Evolutionary conservation across 2,329 filamentous ascomycete genomes (phyloP).

Genomic region (Scedosporium dehoogii): DNA sequence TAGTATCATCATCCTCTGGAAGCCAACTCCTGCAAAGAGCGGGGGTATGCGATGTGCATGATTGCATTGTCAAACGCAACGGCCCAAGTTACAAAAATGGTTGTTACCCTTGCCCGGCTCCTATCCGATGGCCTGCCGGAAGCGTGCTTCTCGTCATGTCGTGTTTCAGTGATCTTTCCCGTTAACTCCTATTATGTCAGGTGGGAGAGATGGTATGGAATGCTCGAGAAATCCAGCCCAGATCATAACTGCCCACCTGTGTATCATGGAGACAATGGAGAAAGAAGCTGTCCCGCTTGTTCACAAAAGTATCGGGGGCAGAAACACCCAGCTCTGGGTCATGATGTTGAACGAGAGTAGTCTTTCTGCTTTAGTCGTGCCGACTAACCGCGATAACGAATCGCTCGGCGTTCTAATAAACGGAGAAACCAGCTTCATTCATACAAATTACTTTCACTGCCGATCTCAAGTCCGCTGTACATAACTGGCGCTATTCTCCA

Average conservation of each 20-base stretch:
- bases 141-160: too few relatives aligned
- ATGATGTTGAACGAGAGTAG: constrained; percentile 35
- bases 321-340: constrained; percentile 33
- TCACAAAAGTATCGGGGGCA: not conserved
- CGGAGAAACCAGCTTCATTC: constrained; percentile 52
- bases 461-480: constrained; percentile 23
- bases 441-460: constrained; percentile 37
- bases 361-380: constrained; percentile 34
- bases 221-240: too few relatives aligned
- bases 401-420: constrained; percentile 51
- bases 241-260: not conserved
- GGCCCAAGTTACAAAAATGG: too few relatives aligned
- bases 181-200: too few relatives aligned
- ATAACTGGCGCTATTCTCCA: constrained; percentile 45
- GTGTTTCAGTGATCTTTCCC: too few relatives aligned
- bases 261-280: not conserved
- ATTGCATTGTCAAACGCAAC: too few relatives aligned
- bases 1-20: too few relatives aligned
- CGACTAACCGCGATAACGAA: constrained; percentile 44
- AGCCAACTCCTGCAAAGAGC: too few relatives aligned
- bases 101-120: too few relatives aligned
- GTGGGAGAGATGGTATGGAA: too few relatives aligned
- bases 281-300: not conserved
- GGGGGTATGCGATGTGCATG: too few relatives aligned
- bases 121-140: too few relatives aligned